phyloP scores from a whole-genome alignment of 116 monocot genomes.

The Zostera marina region DNA sequence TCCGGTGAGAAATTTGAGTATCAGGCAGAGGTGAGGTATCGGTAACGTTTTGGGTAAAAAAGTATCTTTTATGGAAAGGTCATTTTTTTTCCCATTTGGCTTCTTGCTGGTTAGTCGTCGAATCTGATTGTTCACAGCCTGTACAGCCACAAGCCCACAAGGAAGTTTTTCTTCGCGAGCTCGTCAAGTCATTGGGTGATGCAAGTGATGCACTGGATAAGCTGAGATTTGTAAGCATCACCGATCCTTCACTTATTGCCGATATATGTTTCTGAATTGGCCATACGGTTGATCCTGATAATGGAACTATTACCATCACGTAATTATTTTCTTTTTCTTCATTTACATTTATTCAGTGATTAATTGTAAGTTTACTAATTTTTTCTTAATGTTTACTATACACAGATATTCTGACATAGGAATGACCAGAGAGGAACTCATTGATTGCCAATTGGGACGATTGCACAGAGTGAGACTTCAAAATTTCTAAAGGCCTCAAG shows the following conservation, averaged over 20 bases:
- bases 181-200: slow-evolving; percentile 83
- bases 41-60: not conserved
- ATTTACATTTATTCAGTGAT: not conserved
- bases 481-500: slow-evolving; percentile 86
- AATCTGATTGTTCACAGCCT: slow-evolving; percentile 95
- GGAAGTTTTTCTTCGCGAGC: slow-evolving; percentile 92
- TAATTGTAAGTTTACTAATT: not conserved
- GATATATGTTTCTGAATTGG: slow-evolving; percentile 65
- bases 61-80: not conserved
- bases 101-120: slow-evolving; percentile 63
- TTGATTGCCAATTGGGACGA: slow-evolving; percentile 87
- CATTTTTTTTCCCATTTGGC: no score
- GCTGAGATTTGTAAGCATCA: slow-evolving; percentile 85
- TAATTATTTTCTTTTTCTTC: slow-evolving; percentile 5
- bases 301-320: slow-evolving; percentile 83
- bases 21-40: slow-evolving; percentile 60
- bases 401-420: slow-evolving; percentile 87
- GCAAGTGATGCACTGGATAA: slow-evolving; percentile 98
- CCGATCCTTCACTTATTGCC: slow-evolving; percentile 63
- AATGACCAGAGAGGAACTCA: slow-evolving; percentile 89
- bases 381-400: not conserved
- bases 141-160: slow-evolving; percentile 98
- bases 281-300: slow-evolving; percentile 82
- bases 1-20: slow-evolving; percentile 38
- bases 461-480: slow-evolving; percentile 94